A percentile compares a stretch with the other conserved stretches of the same genome.
Conservation (phyloP, 495 filamentous ascomycete genomes). For the Penicillium tannophilum region DNA sequence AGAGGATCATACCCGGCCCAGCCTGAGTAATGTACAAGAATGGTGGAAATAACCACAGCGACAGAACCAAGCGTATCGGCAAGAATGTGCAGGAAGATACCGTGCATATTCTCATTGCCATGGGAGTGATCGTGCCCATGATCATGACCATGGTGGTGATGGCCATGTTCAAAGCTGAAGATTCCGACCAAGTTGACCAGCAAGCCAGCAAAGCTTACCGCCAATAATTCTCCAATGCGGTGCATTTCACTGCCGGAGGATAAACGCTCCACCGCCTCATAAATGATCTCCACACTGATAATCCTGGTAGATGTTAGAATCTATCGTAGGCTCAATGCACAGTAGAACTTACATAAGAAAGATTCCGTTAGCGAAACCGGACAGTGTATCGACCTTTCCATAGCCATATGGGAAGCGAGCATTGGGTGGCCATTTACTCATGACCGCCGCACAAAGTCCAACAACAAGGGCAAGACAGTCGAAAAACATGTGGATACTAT, state of each 20-base stretch:
- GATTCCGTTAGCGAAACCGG: conserved; percentile 94
- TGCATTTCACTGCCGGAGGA: conserved; percentile 79
- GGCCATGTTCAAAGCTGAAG: conserved; percentile 77
- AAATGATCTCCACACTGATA: conserved; percentile 95
- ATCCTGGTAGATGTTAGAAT: conserved; percentile 57
- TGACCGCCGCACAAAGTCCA: conserved; percentile 91
- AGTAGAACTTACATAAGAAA: conserved; percentile 75
- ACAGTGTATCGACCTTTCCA: conserved; percentile 94
- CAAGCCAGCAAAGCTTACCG: conserved; percentile 83
- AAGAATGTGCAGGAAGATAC: conserved; percentile 96
- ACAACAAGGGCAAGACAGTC: conserved; percentile 93
- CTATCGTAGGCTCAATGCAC: not conserved
- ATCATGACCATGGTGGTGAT: conserved; percentile 57
- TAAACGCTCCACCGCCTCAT: conserved; percentile 88
- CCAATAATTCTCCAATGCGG: conserved; percentile 80
- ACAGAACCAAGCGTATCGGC: conserved; percentile 94
- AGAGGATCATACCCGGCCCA: conserved; percentile 97
- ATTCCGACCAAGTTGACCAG: conserved; percentile 91
- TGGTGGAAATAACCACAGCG: conserved; percentile 90
- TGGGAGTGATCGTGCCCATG: conserved; percentile 72
- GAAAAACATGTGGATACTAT: conserved; percentile 99
- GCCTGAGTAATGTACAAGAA: conserved; percentile 78
- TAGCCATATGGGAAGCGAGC: conserved; percentile 90
- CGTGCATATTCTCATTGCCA: conserved; percentile 97
- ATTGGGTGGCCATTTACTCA: conserved; percentile 95